These are phyloP conservation scores for Penicillium parvum DNA, from an alignment of 495 filamentous ascomycete genomes.

Conservation along the genomic window DNA sequence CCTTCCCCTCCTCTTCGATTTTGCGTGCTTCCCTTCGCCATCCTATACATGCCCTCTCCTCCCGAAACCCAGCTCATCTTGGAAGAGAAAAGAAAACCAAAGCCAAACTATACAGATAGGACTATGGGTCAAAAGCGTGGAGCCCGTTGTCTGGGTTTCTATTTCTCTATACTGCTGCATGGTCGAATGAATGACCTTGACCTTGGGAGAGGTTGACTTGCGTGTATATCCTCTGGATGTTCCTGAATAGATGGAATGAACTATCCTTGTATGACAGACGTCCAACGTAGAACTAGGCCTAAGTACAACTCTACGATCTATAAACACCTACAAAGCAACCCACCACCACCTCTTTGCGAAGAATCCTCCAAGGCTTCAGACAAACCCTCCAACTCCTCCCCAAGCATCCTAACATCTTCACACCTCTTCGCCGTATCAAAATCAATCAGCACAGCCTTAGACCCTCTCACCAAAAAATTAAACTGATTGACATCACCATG, in stretches of 20 bases:
- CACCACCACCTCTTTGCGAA: conserved; percentile 11
- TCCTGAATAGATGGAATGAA: conserved; percentile 36
- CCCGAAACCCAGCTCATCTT: conserved; percentile 1
- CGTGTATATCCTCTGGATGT: conserved; percentile 34
- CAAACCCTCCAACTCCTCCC: conserved; percentile 7
- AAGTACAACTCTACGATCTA: too few relatives aligned
- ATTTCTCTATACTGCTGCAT: conserved; percentile 1
- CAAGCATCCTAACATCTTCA: conserved; percentile 2
- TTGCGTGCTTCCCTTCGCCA: conserved; percentile 12
- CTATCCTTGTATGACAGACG: conserved; percentile 16
- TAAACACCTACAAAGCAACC: background rate
- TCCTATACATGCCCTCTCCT: conserved; percentile 3
- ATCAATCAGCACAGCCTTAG: conserved; percentile 32
- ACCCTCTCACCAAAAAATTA: conserved; percentile 39
- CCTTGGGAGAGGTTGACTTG: conserved; percentile 16
- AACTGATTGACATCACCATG: conserved; percentile 44
- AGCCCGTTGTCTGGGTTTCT: conserved; percentile 2
- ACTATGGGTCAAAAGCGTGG: background rate
- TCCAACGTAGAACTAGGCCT: background rate
- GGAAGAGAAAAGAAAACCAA: conserved; percentile 12
- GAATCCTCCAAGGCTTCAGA: conserved; percentile 1
- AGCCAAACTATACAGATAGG: background rate
- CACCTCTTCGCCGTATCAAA: conserved; percentile 21
- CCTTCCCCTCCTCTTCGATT: conserved; percentile 25
- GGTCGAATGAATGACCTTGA: background rate